Percentiles rank a stretch among this genome's conserved stretches.
Evolutionary conservation across 2,329 filamentous ascomycete genomes (phyloP).

Genomic region (Fusarium sp.): DNA sequence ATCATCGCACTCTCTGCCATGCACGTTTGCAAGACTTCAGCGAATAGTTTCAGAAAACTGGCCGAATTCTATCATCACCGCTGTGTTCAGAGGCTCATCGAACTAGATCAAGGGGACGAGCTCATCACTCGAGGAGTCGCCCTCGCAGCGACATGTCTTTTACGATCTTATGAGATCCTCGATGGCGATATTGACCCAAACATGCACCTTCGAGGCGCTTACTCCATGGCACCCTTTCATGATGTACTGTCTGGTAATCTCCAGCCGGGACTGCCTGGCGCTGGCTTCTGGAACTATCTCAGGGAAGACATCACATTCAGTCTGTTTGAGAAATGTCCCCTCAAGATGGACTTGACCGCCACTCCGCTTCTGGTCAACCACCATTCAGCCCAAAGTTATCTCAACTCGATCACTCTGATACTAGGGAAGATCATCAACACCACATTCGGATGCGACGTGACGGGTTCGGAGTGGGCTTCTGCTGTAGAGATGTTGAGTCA

Average conservation of each 20-base stretch:
- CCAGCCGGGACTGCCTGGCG: slow-evolving; percentile 49
- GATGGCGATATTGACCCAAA: slow-evolving; percentile 57
- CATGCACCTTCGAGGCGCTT: slow-evolving; percentile 60
- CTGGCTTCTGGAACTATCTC: slow-evolving; percentile 65
- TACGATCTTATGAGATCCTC: slow-evolving; percentile 63
- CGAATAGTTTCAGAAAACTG: slow-evolving; percentile 39
- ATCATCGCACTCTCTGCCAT: slow-evolving; percentile 60
- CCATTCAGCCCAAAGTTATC: slow-evolving; percentile 36
- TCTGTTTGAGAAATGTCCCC: slow-evolving; percentile 55
- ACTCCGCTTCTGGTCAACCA: slow-evolving; percentile 34
- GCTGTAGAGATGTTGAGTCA: slow-evolving; percentile 37
- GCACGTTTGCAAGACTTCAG: slow-evolving; percentile 51
- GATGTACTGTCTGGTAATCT: slow-evolving; percentile 37
- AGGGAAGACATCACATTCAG: slow-evolving; percentile 67
- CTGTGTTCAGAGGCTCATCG: slow-evolving; percentile 56
- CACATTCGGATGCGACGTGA: slow-evolving; percentile 42
- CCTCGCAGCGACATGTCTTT: slow-evolving; percentile 60
- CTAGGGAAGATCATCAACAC: slow-evolving; percentile 59
- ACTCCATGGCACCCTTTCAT: slow-evolving; percentile 55
- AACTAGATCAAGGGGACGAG: slow-evolving; percentile 48
- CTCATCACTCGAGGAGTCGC: slow-evolving; percentile 53
- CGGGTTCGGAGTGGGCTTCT: slow-evolving; percentile 33
- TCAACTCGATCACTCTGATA: slow-evolving; percentile 57
- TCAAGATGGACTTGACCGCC: slow-evolving; percentile 55
- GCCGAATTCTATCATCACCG: slow-evolving; percentile 56